These are phyloP conservation scores for Vigna trinervia DNA, from an alignment of 306 rosid species.

Conservation along the genomic window DNA sequence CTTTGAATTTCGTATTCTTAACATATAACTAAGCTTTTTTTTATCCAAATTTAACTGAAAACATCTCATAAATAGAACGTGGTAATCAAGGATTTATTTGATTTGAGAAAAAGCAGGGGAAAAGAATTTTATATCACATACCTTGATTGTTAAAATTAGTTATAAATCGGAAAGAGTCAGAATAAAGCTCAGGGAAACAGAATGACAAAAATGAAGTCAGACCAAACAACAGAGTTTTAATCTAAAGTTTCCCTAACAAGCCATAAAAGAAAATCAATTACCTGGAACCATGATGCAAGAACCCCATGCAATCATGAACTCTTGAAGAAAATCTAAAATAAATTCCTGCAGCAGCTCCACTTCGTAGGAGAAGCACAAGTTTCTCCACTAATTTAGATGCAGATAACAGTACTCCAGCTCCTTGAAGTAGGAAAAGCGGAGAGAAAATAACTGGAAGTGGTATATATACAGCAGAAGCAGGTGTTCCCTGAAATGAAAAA, in stretches of 20 bases:
- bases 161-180: conserved; percentile 21
- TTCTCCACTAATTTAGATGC: conserved; percentile 81
- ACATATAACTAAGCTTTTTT: neutral
- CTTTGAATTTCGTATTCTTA: conserved; percentile 9
- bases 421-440: conserved; percentile 88
- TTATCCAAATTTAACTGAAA: conserved; percentile 23
- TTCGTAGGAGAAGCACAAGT: conserved; percentile 67
- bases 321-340: conserved; percentile 77
- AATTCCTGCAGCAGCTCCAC: conserved; percentile 72
- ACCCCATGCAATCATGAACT: conserved; percentile 88
- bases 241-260: conserved; percentile 10
- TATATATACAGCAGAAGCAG: conserved; percentile 65
- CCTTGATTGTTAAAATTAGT: conserved; percentile 11
- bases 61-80: conserved; percentile 2
- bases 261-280: conserved; percentile 45
- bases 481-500: conserved; percentile 80
- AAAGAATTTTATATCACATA: conserved; percentile 8
- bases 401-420: conserved; percentile 77
- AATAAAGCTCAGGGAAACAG: neutral
- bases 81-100: conserved; percentile 27
- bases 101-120: conserved; percentile 34
- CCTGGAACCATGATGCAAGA: conserved; percentile 98
- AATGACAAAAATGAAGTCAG: conserved; percentile 5
- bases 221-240: conserved; percentile 22
- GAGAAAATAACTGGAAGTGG: conserved; percentile 82